These are phyloP conservation scores for Lasiodiplodia sp. DNA, from an alignment of 2,329 filamentous ascomycete genomes.

Conservation along the genomic window DNA sequence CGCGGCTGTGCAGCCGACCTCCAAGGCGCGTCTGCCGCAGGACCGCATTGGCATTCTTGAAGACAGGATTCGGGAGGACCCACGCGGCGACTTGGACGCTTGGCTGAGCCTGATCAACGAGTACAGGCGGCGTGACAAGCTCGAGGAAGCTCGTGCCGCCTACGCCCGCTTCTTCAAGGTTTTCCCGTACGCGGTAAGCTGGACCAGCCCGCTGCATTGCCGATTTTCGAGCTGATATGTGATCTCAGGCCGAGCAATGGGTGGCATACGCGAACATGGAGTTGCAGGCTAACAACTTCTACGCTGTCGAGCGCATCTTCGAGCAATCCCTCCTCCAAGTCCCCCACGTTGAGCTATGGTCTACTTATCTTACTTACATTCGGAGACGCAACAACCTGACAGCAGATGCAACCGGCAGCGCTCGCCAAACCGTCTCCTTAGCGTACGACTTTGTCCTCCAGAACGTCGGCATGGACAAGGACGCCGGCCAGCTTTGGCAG, in stretches of 20 bases:
- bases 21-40: slow-evolving; percentile 67
- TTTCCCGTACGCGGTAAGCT: slow-evolving; percentile 87
- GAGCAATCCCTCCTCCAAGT: slow-evolving; percentile 78
- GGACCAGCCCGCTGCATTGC: background rate
- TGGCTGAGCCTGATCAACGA: slow-evolving; percentile 90
- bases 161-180: slow-evolving; percentile 88
- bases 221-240: slow-evolving; percentile 25
- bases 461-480: slow-evolving; percentile 88
- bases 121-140: slow-evolving; percentile 79
- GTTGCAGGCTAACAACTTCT: slow-evolving; percentile 82
- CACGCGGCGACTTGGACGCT: slow-evolving; percentile 88
- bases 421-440: slow-evolving; percentile 79
- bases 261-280: slow-evolving; percentile 89
- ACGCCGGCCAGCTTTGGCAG: slow-evolving; percentile 87
- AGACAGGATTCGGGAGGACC: slow-evolving; percentile 89
- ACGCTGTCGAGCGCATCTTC: slow-evolving; percentile 83
- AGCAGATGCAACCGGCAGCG: slow-evolving; percentile 77
- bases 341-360: slow-evolving; percentile 87
- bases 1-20: slow-evolving; percentile 46
- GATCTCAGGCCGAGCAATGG: slow-evolving; percentile 85
- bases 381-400: slow-evolving; percentile 88
- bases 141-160: slow-evolving; percentile 78
- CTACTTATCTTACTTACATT: slow-evolving; percentile 92
- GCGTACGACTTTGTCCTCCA: slow-evolving; percentile 93
- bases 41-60: slow-evolving; percentile 83